Base-by-base conservation (phyloP, 768 basidiomycete species). In the Scleroderma bovista region DNA sequence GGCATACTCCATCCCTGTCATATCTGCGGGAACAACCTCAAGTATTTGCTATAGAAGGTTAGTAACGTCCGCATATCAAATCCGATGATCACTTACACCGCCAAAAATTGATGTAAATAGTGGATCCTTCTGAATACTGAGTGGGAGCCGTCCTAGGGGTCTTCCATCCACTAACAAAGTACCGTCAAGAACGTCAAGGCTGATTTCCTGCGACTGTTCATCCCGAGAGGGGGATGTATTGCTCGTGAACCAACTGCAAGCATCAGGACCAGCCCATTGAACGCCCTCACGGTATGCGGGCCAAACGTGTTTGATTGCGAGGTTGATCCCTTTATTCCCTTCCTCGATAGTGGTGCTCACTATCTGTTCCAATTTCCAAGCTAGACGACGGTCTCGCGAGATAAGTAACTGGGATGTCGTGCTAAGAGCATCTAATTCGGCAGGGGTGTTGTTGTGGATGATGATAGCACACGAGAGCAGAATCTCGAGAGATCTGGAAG, bases 151-250 rank as follows among this genome's bases (percentile, higher is more conserved):
- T 16, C 72, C 69, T 8, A 73, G 48, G 1, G 69, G 65, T 48
- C 66, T 66, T 7, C 76, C 76, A 12, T 72, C 58, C 10, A 79
- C 62, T n/a, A 77, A 61, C 1, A 79, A 58, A 20, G 56, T 44
- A 10, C 76, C 76, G 15, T 64, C 55, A 3, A 77, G 51, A 1
- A 78, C 29, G 47, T 80, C 70, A n/a, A 74, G 59, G 44, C 70
- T 64, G 6, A 78, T 61, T 17, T n/a, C 42, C 41, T 70, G 69
- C 19, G 57, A 51, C 29, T 34, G 47, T 24, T 57, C 48, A 15
- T 39, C 50, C 1, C 29, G 15, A 4, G 44, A 44, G 1, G 49
- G 7, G 6, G 48, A 40, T 0, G 73, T 67, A 16, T 20, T 41
- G 16, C 59, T 63, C 8, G 40, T 48, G 12, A 70, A 10, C 69